A percentile compares a stretch with the other conserved stretches of the same genome.
Evolutionary conservation across 768 basidiomycete species (phyloP).

Genomic region (Naganishia randhawae): DNA sequence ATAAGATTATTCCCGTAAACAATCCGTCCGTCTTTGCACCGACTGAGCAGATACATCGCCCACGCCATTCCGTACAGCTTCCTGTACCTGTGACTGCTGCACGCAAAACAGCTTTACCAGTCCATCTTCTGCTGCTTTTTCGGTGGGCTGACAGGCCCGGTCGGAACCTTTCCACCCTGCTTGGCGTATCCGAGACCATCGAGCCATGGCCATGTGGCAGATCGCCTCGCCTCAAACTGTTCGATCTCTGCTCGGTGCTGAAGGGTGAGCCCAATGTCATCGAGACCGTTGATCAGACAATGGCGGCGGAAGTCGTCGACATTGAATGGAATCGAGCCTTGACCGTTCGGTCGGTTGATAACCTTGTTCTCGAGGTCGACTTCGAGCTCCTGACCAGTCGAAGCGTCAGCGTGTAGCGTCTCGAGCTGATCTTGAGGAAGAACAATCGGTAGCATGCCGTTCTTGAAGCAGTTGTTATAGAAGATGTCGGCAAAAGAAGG

Average conservation of each 20-base stretch:
- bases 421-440: constrained; percentile 69
- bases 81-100: background rate
- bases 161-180: constrained; percentile 56
- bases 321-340: constrained; percentile 67
- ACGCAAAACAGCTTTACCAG: constrained; percentile 42
- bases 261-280: constrained; percentile 93
- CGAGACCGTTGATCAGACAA: constrained; percentile 89
- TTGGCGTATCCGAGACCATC: constrained; percentile 85
- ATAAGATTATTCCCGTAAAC: background rate
- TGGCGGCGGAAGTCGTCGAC: constrained; percentile 88
- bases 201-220: constrained; percentile 85
- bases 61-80: background rate
- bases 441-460: constrained; percentile 79
- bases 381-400: constrained; percentile 69
- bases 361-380: constrained; percentile 80
- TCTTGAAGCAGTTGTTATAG: constrained; percentile 76
- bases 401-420: constrained; percentile 70
- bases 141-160: constrained; percentile 35
- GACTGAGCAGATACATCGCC: background rate
- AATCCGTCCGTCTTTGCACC: background rate
- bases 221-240: constrained; percentile 73
- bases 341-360: constrained; percentile 64
- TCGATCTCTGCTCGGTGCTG: constrained; percentile 70
- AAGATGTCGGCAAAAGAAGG: constrained; percentile 90
- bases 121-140: constrained; percentile 48